A percentile compares a stretch with the other conserved stretches of the same genome.
phyloP scores from a whole-genome alignment of 2,329 filamentous ascomycete genomes.

The Pestalotiopsis sp. region DNA sequence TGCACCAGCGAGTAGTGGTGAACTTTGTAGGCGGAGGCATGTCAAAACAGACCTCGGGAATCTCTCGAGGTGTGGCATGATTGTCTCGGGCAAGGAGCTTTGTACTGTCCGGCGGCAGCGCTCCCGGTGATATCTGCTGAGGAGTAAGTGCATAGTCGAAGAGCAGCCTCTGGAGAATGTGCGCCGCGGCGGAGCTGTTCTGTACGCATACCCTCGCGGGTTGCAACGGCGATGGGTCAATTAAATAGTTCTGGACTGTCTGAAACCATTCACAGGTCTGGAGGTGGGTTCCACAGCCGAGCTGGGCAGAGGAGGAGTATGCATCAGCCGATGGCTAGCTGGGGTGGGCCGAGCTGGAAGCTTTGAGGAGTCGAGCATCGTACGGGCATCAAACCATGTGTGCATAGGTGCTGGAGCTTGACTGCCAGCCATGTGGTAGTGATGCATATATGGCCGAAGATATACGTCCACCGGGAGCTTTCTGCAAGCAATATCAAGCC shows the following conservation, averaged over 20 bases:
- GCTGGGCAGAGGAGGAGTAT: neutral
- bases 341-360: neutral
- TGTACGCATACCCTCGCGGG: neutral
- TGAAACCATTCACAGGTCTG: neutral
- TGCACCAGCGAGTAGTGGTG: neutral
- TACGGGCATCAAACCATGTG: slow-evolving; percentile 5
- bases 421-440: neutral
- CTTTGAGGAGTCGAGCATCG: neutral
- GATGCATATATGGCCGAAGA: neutral
- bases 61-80: neutral
- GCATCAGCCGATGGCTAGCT: slow-evolving; percentile 1
- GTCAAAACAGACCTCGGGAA: neutral
- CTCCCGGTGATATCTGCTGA: neutral
- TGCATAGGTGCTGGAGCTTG: neutral
- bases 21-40: neutral
- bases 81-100: neutral
- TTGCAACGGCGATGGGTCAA: neutral
- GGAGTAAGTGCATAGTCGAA: neutral
- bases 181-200: neutral
- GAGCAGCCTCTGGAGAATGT: neutral
- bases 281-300: neutral
- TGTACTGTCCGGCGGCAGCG: neutral
- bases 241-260: neutral
- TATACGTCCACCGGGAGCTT: neutral
- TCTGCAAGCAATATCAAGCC: neutral